phyloP scores from a whole-genome alignment of 2,329 filamentous ascomycete genomes.

The Nannizziopsis arthrosporioides region DNA sequence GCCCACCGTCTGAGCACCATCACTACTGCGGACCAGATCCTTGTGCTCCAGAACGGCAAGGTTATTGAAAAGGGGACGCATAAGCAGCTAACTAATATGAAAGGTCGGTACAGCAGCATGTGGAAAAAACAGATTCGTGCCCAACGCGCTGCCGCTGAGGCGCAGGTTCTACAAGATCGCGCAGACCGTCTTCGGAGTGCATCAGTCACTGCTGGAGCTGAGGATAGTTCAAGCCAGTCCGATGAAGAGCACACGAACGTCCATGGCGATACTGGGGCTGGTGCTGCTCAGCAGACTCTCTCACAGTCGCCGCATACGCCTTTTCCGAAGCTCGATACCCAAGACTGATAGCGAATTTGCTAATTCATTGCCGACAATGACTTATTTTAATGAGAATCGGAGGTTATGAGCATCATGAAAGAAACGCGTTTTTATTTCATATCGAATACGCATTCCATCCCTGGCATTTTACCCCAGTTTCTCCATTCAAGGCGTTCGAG shows the following conservation, averaged over 20 bases:
- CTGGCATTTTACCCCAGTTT: slow-evolving; percentile 11
- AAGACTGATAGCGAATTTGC: slow-evolving; percentile 3
- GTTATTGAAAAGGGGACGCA: slow-evolving; percentile 72
- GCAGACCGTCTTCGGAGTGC: slow-evolving; percentile 35
- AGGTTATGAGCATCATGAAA: neutral
- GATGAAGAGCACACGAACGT: slow-evolving; percentile 31
- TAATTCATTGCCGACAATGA: neutral
- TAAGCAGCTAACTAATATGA: slow-evolving; percentile 56
- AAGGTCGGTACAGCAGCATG: slow-evolving; percentile 69
- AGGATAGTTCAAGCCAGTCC: slow-evolving; percentile 40
- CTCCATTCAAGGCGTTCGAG: slow-evolving; percentile 6
- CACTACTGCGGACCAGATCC: slow-evolving; percentile 72
- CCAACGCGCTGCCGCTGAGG: slow-evolving; percentile 55
- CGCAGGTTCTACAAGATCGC: slow-evolving; percentile 36
- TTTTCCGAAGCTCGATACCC: neutral
- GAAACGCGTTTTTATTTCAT: neutral
- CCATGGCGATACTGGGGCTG: slow-evolving; percentile 1
- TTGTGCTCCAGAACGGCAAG: slow-evolving; percentile 64
- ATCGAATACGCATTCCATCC: slow-evolving; percentile 5
- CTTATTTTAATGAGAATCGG: neutral
- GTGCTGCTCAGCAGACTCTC: slow-evolving; percentile 12
- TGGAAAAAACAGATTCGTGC: slow-evolving; percentile 82
- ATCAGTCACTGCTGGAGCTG: slow-evolving; percentile 26
- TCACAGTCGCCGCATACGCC: slow-evolving; percentile 8
- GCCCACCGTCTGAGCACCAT: slow-evolving; percentile 81